Conservation (phyloP, 768 basidiomycete species). For the Leccinum subgranulosum region DNA sequence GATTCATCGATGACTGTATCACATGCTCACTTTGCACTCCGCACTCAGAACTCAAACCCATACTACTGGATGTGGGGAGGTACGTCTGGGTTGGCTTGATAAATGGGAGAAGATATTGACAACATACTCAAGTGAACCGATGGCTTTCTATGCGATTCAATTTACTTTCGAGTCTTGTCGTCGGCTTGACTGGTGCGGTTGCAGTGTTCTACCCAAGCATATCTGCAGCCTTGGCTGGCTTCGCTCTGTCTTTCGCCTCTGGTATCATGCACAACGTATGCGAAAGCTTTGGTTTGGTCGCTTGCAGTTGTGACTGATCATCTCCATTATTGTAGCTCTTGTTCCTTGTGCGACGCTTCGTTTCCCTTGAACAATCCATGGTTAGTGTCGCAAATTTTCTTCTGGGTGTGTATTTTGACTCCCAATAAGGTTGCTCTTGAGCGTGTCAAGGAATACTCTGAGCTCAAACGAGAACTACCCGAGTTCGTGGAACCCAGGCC, state of each 20-base stretch:
- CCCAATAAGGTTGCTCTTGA: constrained; percentile 69
- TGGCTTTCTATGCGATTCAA: constrained; percentile 92
- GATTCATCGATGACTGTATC: neutral
- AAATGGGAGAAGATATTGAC: constrained; percentile 4
- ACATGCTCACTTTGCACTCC: neutral
- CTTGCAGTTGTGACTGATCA: constrained; percentile 15
- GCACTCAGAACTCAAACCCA: constrained; percentile 55
- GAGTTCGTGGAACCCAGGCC: constrained; percentile 90
- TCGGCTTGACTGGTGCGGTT: constrained; percentile 69
- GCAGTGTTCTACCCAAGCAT: constrained; percentile 68
- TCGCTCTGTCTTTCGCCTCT: constrained; percentile 80
- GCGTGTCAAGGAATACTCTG: constrained; percentile 89
- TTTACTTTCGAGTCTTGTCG: constrained; percentile 64
- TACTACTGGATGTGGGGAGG: constrained; percentile 93
- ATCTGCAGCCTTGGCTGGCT: constrained; percentile 80
- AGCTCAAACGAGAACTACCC: constrained; percentile 69
- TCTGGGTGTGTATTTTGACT: neutral
- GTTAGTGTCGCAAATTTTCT: constrained; percentile 35
- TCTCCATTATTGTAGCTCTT: constrained; percentile 39
- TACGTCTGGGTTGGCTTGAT: constrained; percentile 26
- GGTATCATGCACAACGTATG: constrained; percentile 66
- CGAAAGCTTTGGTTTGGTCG: neutral
- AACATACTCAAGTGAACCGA: constrained; percentile 61
- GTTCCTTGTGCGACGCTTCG: constrained; percentile 77
- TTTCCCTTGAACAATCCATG: constrained; percentile 90